phyloP scores from a whole-genome alignment of 148 eudicot species.

The Fagopyrum esculentum region DNA sequence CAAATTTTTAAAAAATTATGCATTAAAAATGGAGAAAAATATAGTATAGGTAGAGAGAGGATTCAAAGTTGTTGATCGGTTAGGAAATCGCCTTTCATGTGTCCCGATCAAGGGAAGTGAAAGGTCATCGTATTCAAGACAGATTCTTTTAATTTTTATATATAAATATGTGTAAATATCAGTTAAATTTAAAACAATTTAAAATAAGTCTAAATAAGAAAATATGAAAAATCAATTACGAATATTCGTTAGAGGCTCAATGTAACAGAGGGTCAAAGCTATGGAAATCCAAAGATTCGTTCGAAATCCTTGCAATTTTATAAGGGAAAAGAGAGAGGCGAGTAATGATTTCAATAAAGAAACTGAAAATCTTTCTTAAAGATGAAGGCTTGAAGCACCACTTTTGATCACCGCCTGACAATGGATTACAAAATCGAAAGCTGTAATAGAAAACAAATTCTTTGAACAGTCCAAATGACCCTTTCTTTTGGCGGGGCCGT shows the following conservation, averaged over 20 bases:
- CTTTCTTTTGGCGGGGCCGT: slow-evolving; percentile 10
- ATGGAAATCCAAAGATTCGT: background rate
- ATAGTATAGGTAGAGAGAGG: too few relatives aligned
- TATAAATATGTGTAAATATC: background rate
- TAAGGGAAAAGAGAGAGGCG: background rate
- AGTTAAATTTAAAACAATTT: background rate
- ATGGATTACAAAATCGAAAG: background rate
- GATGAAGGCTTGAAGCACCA: background rate
- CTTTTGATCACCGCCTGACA: background rate
- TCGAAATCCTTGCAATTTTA: background rate
- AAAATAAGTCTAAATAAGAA: too few relatives aligned
- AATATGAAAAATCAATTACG: too few relatives aligned
- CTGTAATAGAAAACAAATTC: background rate
- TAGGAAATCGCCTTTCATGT: background rate
- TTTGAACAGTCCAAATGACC: slow-evolving; percentile 8
- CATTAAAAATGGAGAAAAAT: too few relatives aligned
- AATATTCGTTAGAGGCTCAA: too few relatives aligned
- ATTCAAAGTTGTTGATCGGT: background rate
- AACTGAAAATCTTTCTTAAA: background rate
- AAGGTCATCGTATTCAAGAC: background rate
- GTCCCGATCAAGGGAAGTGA: slow-evolving; percentile 3
- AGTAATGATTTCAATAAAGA: background rate
- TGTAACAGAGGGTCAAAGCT: background rate
- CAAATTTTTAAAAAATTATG: too few relatives aligned
- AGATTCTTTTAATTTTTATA: background rate